Conservation (phyloP, 768 basidiomycete species). For the Lactarius evosmus region DNA sequence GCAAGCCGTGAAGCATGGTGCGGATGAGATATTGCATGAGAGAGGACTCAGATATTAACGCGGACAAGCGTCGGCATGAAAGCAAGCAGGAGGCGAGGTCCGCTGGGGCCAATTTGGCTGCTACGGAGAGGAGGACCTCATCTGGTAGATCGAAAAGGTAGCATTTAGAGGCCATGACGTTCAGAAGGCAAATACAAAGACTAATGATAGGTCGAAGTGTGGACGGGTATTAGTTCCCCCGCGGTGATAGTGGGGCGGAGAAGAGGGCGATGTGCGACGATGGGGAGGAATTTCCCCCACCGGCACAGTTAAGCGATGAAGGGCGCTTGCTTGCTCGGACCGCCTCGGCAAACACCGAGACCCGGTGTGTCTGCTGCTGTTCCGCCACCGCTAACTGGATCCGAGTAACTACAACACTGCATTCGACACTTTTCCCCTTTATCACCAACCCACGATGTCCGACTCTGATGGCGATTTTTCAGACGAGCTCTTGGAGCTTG, state of each 20-base stretch:
- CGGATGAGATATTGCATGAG: slow-evolving; percentile 23
- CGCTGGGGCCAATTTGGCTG: background rate
- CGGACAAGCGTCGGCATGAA: slow-evolving; percentile 10
- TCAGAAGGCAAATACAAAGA: no score
- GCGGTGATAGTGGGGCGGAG: background rate
- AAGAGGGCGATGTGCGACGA: background rate
- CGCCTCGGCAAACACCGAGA: slow-evolving; percentile 12
- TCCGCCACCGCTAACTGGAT: background rate
- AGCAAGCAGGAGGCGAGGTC: slow-evolving; percentile 9
- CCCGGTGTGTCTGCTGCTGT: background rate
- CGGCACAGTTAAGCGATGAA: no score
- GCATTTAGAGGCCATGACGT: background rate
- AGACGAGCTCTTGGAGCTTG: slow-evolving; percentile 80
- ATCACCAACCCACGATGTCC: slow-evolving; percentile 39
- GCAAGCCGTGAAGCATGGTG: slow-evolving; percentile 14
- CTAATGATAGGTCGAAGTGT: background rate
- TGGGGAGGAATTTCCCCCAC: background rate
- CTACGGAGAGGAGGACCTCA: slow-evolving; percentile 13
- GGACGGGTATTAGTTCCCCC: background rate
- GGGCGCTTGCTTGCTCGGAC: background rate
- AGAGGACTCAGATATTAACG: slow-evolving; percentile 7
- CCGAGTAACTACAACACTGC: background rate
- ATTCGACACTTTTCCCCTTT: background rate
- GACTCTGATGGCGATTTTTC: slow-evolving; percentile 51
- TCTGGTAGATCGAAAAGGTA: slow-evolving; percentile 16